Evolutionary conservation across 2,329 filamentous ascomycete genomes (phyloP).

Genomic region (Penicillium sp.): DNA sequence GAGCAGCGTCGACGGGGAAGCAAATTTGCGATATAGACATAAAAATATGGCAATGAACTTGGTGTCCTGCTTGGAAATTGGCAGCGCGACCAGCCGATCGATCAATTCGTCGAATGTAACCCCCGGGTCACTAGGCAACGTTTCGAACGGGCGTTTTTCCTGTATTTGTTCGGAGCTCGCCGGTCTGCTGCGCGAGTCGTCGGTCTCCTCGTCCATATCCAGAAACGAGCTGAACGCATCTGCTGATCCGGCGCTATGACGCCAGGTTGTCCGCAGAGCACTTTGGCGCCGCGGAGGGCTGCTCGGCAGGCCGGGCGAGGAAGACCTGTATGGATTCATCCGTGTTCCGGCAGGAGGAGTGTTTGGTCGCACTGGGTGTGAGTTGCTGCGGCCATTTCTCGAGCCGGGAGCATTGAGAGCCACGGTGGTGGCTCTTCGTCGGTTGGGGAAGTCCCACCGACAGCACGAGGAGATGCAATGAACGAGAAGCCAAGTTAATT

Average conservation of each 20-base stretch:
- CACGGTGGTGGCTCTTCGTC: slow-evolving; percentile 25
- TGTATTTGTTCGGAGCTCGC: slow-evolving; percentile 8
- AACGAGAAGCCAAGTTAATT: neutral
- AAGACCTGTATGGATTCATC: slow-evolving; percentile 31
- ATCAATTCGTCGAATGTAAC: slow-evolving; percentile 65
- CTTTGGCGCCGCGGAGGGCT: slow-evolving; percentile 30
- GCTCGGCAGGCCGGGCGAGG: slow-evolving; percentile 25
- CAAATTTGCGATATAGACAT: slow-evolving; percentile 91
- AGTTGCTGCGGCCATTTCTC: slow-evolving; percentile 50
- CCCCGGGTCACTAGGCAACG: slow-evolving; percentile 30
- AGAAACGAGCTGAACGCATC: slow-evolving; percentile 41
- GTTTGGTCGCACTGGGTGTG: slow-evolving; percentile 45
- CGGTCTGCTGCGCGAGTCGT: slow-evolving; percentile 20
- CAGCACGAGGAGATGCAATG: slow-evolving; percentile 14
- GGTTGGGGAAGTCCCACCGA: slow-evolving; percentile 33
- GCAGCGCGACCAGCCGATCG: slow-evolving; percentile 76
- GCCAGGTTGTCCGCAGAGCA: slow-evolving; percentile 34
- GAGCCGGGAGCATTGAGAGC: slow-evolving; percentile 36
- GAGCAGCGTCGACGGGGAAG: slow-evolving; percentile 73
- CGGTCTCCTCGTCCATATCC: slow-evolving; percentile 42
- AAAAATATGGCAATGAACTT: slow-evolving; percentile 89
- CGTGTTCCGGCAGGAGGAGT: slow-evolving; percentile 36
- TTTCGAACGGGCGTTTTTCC: slow-evolving; percentile 16
- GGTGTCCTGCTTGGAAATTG: slow-evolving; percentile 78
- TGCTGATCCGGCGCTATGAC: slow-evolving; percentile 34